Evolutionary conservation across 768 basidiomycete genomes (phyloP).

Genomic region (Auriscalpium vulgare): DNA sequence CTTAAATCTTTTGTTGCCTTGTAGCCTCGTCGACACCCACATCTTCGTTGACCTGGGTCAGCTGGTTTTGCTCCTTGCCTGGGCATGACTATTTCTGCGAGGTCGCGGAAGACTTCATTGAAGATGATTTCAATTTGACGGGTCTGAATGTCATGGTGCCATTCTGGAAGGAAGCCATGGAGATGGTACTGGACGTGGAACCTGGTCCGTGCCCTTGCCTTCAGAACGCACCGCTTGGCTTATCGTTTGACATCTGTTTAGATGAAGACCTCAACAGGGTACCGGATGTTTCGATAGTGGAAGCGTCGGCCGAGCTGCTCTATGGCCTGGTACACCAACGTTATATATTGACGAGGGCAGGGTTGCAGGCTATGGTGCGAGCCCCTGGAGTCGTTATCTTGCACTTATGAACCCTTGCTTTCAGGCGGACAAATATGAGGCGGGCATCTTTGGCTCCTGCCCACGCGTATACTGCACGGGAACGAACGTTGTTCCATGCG

Average conservation of each 20-base stretch:
- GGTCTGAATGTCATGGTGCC: slow-evolving; percentile 94
- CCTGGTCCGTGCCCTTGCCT: slow-evolving; percentile 60
- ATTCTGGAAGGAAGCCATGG: slow-evolving; percentile 99
- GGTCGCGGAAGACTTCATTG: slow-evolving; percentile 97
- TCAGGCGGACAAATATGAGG: slow-evolving; percentile 95
- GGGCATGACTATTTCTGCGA: slow-evolving; percentile 98
- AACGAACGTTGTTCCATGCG: slow-evolving; percentile 88
- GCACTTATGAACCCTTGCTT: slow-evolving; percentile 7
- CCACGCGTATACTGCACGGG: slow-evolving; percentile 92
- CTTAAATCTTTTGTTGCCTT: not conserved
- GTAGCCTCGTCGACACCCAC: slow-evolving; percentile 85
- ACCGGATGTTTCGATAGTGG: slow-evolving; percentile 97
- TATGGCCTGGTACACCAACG: slow-evolving; percentile 98
- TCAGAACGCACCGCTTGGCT: slow-evolving; percentile 14
- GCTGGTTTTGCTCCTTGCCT: slow-evolving; percentile 91
- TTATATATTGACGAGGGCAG: slow-evolving; percentile 91
- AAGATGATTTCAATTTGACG: slow-evolving; percentile 98
- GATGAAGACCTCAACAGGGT: slow-evolving; percentile 89
- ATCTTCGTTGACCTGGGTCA: slow-evolving; percentile 91
- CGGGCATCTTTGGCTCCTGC: slow-evolving; percentile 84
- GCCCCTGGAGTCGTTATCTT: slow-evolving; percentile 10
- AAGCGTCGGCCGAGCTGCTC: slow-evolving; percentile 93
- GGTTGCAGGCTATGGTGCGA: slow-evolving; percentile 87
- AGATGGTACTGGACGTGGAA: slow-evolving; percentile 99
- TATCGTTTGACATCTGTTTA: slow-evolving; percentile 17